phyloP scores from a whole-genome alignment of 257 asterid genomes.

The Eucommia ulmoides region DNA sequence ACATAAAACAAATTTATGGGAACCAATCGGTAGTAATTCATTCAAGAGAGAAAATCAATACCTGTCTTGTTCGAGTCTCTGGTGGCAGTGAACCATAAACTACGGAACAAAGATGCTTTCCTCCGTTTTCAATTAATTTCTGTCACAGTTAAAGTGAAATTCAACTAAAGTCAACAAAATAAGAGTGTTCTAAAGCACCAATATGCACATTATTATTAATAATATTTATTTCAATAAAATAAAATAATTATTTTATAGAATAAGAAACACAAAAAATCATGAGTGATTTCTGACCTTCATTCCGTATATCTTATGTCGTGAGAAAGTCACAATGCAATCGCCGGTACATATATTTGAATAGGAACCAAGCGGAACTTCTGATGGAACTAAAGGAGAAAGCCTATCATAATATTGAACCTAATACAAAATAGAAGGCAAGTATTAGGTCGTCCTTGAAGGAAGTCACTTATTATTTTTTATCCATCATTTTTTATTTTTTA shows the following conservation, averaged over 20 bases:
- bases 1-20: too few relatives aligned
- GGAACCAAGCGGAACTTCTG: constrained; percentile 57
- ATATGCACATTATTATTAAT: too few relatives aligned
- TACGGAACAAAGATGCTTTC: constrained; percentile 81
- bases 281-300: constrained; percentile 48
- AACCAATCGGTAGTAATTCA: constrained; percentile 13
- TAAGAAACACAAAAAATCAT: too few relatives aligned
- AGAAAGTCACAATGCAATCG: constrained; percentile 90
- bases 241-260: too few relatives aligned
- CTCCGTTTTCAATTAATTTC: constrained; percentile 54
- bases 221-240: too few relatives aligned
- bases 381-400: constrained; percentile 91
- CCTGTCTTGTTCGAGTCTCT: constrained; percentile 94
- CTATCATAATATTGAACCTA: constrained; percentile 85
- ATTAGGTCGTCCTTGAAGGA: too few relatives aligned
- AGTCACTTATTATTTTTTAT: too few relatives aligned
- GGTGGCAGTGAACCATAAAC: constrained; percentile 99
- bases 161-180: too few relatives aligned
- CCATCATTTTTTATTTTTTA: too few relatives aligned
- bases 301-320: constrained; percentile 62
- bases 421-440: constrained; percentile 11
- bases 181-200: too few relatives aligned
- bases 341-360: constrained; percentile 61
- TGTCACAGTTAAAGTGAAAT: constrained; percentile 33
- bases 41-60: constrained; percentile 19